phyloP scores from a whole-genome alignment of 495 filamentous ascomycete genomes.

The Tuber umbilicatum region DNA sequence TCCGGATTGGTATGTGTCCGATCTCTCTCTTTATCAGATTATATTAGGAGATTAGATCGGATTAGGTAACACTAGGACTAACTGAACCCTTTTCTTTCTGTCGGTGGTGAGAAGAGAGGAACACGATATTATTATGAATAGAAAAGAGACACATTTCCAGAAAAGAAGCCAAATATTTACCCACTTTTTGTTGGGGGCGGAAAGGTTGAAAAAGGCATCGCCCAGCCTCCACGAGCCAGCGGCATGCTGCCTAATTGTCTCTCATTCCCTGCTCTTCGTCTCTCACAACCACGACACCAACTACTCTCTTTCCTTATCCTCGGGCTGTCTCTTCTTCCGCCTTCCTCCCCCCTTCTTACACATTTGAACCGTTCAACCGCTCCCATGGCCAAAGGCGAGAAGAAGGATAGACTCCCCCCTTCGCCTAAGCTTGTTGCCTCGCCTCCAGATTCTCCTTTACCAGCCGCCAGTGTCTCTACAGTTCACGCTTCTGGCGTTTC shows the following conservation, averaged over 20 bases:
- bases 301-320: not conserved
- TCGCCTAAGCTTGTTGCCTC: slow-evolving; percentile 21
- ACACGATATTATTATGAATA: no score
- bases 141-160: no score
- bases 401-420: slow-evolving; percentile 26
- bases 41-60: not conserved
- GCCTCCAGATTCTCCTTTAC: slow-evolving; percentile 21
- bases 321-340: not conserved
- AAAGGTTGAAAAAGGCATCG: not conserved
- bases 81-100: not conserved
- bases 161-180: no score
- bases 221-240: not conserved
- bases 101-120: no score
- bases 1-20: no score
- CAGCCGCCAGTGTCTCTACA: slow-evolving; percentile 22
- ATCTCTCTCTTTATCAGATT: no score
- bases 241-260: not conserved
- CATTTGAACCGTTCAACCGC: not conserved
- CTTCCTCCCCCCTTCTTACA: not conserved
- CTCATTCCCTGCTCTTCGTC: not conserved
- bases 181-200: not conserved
- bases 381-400: slow-evolving; percentile 27
- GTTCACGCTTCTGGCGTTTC: slow-evolving; percentile 27
- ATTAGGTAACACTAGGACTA: not conserved
- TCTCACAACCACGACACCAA: not conserved